These are phyloP conservation scores for Apiospora arundinis DNA, from an alignment of 2,329 filamentous ascomycete genomes.

Conservation along the genomic window DNA sequence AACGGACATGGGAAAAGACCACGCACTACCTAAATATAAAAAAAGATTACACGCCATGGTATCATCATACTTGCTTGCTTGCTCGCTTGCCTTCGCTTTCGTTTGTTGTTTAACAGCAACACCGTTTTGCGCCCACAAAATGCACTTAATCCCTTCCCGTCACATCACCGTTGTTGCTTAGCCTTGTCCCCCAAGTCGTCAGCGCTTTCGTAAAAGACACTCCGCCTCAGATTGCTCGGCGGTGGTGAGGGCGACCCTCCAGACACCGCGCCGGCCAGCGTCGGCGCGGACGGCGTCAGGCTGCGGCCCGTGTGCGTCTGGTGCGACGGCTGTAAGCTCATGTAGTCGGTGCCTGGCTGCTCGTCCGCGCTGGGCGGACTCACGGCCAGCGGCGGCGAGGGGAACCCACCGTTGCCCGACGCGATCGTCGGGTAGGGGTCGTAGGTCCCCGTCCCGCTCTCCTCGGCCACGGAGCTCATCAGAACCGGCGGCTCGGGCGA, in stretches of 20 bases:
- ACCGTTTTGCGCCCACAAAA: not conserved
- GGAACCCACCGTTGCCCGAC: not conserved
- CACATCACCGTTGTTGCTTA: not conserved
- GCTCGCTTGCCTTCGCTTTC: not conserved
- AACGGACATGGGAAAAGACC: slow-evolving; percentile 1
- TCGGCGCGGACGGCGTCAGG: not conserved
- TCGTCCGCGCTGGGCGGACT: slow-evolving; percentile 37
- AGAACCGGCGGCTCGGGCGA: not conserved
- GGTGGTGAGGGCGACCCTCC: slow-evolving; percentile 17
- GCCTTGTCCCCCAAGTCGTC: slow-evolving; percentile 45
- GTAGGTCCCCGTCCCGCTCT: too few relatives aligned
- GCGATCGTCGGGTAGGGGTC: not conserved
- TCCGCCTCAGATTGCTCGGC: slow-evolving; percentile 40
- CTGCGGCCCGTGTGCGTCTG: slow-evolving; percentile 7
- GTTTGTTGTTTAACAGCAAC: not conserved
- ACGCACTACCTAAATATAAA: not conserved
- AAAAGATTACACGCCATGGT: slow-evolving; percentile 17
- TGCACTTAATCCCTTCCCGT: not conserved
- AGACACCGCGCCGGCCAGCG: slow-evolving; percentile 23
- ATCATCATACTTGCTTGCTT: slow-evolving; percentile 15
- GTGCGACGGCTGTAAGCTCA: slow-evolving; percentile 26
- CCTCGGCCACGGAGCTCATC: slow-evolving; percentile 3
- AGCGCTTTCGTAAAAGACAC: slow-evolving; percentile 49
- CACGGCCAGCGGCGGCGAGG: slow-evolving; percentile 27
- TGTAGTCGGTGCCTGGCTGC: slow-evolving; percentile 34